Evolutionary conservation across 1,139 yeast species (phyloP).

Genomic region (Ogataea hybrid): DNA sequence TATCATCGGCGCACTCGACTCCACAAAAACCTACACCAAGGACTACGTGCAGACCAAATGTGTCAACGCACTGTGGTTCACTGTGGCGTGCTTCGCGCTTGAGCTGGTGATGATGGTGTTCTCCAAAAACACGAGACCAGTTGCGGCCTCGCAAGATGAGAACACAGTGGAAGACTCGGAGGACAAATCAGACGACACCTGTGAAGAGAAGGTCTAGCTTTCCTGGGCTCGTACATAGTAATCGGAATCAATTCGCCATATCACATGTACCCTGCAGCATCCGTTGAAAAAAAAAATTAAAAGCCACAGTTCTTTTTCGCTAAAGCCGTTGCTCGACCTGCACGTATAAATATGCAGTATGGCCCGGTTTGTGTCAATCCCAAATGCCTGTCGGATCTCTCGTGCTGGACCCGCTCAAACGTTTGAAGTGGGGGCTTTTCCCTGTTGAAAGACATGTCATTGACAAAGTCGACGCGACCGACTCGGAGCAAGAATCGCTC

Average conservation of each 20-base stretch:
- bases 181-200: background rate
- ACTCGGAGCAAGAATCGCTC: no score
- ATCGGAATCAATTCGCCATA: background rate
- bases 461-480: no score
- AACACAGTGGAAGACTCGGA: background rate
- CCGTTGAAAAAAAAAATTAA: background rate
- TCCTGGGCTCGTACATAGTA: background rate
- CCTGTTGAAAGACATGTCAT: no score
- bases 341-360: background rate
- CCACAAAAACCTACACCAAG: background rate
- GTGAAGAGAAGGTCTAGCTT: background rate
- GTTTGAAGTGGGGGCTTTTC: no score
- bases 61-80: conserved; percentile 7
- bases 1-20: conserved; percentile 7
- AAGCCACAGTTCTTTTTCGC: background rate
- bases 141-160: background rate
- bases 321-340: background rate
- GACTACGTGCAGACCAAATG: conserved; percentile 2
- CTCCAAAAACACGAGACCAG: background rate
- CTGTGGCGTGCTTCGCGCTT: conserved; percentile 4
- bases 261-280: background rate
- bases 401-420: background rate
- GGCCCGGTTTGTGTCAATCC: background rate
- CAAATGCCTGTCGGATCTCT: background rate
- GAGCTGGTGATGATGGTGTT: conserved; percentile 5